Evolutionary conservation across 139 green algal species (phyloP).

Genomic region (Chlamydomonas schloesseri): DNA sequence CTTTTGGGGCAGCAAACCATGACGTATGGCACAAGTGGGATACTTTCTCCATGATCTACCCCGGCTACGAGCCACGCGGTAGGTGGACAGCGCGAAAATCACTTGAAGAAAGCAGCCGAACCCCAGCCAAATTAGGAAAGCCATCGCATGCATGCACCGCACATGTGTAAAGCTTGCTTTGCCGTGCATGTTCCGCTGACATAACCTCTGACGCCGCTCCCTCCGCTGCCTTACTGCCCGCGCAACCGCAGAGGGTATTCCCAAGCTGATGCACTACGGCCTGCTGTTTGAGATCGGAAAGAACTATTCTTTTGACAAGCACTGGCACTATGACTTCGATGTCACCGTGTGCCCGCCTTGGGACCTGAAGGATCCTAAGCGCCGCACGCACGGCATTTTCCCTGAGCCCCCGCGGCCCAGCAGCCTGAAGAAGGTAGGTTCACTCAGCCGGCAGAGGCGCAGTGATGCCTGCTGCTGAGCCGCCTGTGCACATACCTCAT

Average conservation of each 20-base stretch:
- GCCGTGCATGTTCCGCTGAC: too few relatives aligned
- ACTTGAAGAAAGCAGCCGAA: too few relatives aligned
- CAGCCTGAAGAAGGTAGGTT: constrained; percentile 48
- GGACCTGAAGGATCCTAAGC: constrained; percentile 56
- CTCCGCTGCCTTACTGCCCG: too few relatives aligned
- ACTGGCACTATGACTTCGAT: constrained; percentile 83
- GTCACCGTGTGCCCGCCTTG: constrained; percentile 77
- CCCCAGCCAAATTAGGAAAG: too few relatives aligned
- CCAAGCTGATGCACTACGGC: constrained; percentile 92
- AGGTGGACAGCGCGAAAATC: not conserved
- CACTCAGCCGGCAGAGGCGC: too few relatives aligned
- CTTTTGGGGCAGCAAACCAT: constrained; percentile 74
- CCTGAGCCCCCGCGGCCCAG: constrained; percentile 61
- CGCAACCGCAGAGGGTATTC: constrained; percentile 52
- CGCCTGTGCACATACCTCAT: too few relatives aligned
- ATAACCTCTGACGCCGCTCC: too few relatives aligned
- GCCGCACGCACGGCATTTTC: constrained; percentile 67
- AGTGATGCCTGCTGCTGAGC: too few relatives aligned
- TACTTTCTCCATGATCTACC: constrained; percentile 85
- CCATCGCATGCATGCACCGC: too few relatives aligned
- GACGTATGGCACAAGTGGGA: constrained; percentile 87
- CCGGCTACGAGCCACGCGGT: constrained; percentile 72
- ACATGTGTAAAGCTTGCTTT: too few relatives aligned
- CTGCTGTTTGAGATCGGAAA: constrained; percentile 69
- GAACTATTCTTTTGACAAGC: constrained; percentile 83